phyloP scores from a whole-genome alignment of 1,284 basidiomycete genomes.

The Cystobasidiaceae sp. region DNA sequence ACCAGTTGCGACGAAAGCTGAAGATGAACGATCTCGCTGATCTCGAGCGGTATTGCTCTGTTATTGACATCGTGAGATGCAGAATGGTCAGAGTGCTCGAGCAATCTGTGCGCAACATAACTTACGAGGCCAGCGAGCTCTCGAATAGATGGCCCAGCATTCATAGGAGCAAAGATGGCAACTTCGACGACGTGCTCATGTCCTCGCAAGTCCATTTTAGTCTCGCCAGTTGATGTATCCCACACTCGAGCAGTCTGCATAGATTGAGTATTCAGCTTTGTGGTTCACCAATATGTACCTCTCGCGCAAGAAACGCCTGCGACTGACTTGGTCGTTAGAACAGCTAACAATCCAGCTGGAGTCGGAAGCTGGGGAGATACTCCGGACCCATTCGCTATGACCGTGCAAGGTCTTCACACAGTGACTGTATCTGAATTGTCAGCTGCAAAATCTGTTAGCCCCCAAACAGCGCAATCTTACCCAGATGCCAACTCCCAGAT shows the following conservation, averaged over 20 bases:
- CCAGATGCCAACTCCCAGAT: conserved; percentile 80
- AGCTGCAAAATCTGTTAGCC: neutral
- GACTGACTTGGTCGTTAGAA: conserved; percentile 84
- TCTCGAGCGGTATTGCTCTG: conserved; percentile 30
- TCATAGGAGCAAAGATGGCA: conserved; percentile 71
- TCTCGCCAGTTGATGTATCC: conserved; percentile 69
- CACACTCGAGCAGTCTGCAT: conserved; percentile 71
- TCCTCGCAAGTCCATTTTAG: conserved; percentile 74
- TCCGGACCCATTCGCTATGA: conserved; percentile 67
- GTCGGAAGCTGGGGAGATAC: conserved; percentile 66
- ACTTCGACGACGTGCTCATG: conserved; percentile 84
- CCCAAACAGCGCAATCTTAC: conserved; percentile 51
- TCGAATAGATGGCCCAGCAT: conserved; percentile 67
- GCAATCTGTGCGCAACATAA: neutral
- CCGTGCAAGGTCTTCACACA: conserved; percentile 59
- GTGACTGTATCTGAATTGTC: conserved; percentile 48
- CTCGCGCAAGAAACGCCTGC: no score
- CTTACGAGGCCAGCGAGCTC: conserved; percentile 67
- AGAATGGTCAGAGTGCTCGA: neutral
- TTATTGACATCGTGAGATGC: no score
- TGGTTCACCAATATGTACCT: no score
- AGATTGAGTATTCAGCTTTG: neutral
- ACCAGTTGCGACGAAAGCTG: conserved; percentile 68
- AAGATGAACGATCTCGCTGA: conserved; percentile 36
- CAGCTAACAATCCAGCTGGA: conserved; percentile 68